Evolutionary conservation across 2,329 filamentous ascomycete species (phyloP).

Genomic region (Phyllosticta ampelicida): DNA sequence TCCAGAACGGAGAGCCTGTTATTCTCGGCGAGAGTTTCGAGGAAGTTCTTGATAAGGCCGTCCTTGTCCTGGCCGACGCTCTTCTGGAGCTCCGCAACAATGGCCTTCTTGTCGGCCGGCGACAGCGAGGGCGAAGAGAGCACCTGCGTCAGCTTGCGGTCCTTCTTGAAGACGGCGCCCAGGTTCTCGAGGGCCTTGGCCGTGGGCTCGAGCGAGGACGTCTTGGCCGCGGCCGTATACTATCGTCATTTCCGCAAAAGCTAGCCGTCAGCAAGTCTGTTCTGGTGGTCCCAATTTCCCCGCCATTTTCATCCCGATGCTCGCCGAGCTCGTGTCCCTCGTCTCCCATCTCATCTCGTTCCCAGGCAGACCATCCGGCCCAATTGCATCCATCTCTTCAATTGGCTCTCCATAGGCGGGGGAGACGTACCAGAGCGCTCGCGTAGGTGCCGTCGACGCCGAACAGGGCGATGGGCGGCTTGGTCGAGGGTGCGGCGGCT

Average conservation of each 20-base stretch:
- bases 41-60: slow-evolving; percentile 88
- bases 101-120: slow-evolving; percentile 68
- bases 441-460: slow-evolving; percentile 98
- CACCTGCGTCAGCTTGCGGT: slow-evolving; percentile 68
- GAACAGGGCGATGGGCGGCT: slow-evolving; percentile 83
- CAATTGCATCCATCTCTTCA: slow-evolving; percentile 4
- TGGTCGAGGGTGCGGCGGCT: slow-evolving; percentile 50
- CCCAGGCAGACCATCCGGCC: background rate
- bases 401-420: background rate
- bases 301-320: slow-evolving; percentile 1
- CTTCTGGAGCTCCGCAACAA: slow-evolving; percentile 83
- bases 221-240: slow-evolving; percentile 95
- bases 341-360: slow-evolving; percentile 4
- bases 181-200: slow-evolving; percentile 69
- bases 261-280: slow-evolving; percentile 3
- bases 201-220: slow-evolving; percentile 71
- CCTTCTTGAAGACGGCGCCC: slow-evolving; percentile 62
- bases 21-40: slow-evolving; percentile 84
- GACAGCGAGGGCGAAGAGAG: slow-evolving; percentile 72
- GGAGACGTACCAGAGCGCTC: slow-evolving; percentile 77
- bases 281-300: background rate
- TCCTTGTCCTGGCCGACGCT: slow-evolving; percentile 59
- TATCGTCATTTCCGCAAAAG: slow-evolving; percentile 29
- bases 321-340: background rate
- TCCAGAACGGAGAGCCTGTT: slow-evolving; percentile 80